Conservation (phyloP, 78 protist species). For the Dictyostelium firmibasis region DNA sequence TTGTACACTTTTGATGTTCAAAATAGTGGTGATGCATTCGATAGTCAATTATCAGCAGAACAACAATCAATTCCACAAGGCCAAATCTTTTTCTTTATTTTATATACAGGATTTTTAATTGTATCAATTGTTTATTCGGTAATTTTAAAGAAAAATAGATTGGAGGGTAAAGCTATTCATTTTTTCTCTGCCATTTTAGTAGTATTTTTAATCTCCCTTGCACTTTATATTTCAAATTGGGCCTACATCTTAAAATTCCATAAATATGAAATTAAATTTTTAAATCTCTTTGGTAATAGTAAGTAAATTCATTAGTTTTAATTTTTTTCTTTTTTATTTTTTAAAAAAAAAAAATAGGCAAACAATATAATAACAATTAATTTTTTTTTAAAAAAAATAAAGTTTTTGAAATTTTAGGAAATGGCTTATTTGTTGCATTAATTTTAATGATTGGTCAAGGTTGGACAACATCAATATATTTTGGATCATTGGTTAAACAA, state of each 20-base stretch:
- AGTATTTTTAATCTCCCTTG: background rate
- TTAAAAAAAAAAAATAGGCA: background rate
- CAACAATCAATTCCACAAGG: constrained; percentile 64
- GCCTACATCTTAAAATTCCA: background rate
- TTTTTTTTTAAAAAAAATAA: no score
- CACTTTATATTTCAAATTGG: constrained; percentile 36
- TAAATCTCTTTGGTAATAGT: constrained; percentile 29
- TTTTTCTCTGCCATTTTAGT: background rate
- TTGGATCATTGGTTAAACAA: constrained; percentile 4
- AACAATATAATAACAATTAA: no score
- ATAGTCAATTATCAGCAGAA: constrained; percentile 28
- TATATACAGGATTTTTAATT: background rate
- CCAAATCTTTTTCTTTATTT: constrained; percentile 18
- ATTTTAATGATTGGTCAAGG: constrained; percentile 55
- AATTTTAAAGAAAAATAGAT: background rate
- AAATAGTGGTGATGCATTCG: constrained; percentile 50
- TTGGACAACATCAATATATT: constrained; percentile 55
- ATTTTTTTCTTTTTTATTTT: background rate
- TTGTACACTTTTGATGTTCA: background rate
- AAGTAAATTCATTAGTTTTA: background rate
- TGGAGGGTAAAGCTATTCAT: constrained; percentile 7
- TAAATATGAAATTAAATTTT: background rate
- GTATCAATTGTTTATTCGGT: background rate
- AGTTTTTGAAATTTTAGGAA: constrained; percentile 4
- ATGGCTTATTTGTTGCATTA: constrained; percentile 16